Conservation (phyloP, 768 basidiomycete species). For the Amanita polypyramis region DNA sequence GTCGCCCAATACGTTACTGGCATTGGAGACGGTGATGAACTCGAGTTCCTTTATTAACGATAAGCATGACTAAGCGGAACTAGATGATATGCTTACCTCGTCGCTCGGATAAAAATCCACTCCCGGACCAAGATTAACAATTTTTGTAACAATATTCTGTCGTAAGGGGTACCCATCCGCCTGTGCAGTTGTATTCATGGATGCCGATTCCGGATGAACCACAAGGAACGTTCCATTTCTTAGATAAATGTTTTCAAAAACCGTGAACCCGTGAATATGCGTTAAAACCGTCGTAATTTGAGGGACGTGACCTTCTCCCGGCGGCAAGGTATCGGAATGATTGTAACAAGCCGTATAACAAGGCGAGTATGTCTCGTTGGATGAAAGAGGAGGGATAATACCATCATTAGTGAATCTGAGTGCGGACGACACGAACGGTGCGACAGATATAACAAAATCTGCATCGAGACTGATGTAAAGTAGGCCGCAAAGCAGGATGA, state of each 20-base stretch:
- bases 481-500: background rate
- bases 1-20: conserved; percentile 13
- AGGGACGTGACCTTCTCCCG: background rate
- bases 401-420: background rate
- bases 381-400: background rate
- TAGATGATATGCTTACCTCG: conserved; percentile 15
- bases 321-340: background rate
- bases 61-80: background rate
- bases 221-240: conserved; percentile 63
- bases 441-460: background rate
- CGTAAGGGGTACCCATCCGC: conserved; percentile 30
- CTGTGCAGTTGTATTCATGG: background rate
- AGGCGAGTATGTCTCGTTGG: background rate
- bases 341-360: background rate
- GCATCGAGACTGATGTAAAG: background rate
- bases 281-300: conserved; percentile 1
- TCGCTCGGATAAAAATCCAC: conserved; percentile 20
- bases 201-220: conserved; percentile 28
- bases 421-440: background rate
- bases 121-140: conserved; percentile 12
- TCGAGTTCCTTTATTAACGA: conserved; percentile 14
- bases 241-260: conserved; percentile 66
- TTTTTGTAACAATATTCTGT: conserved; percentile 27
- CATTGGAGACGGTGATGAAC: conserved; percentile 15
- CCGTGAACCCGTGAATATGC: conserved; percentile 55